A percentile compares a stretch with the other conserved stretches of the same genome.
phyloP scores from a whole-genome alignment of 2,329 filamentous ascomycete species.

The Hymenoscyphus occultus region DNA sequence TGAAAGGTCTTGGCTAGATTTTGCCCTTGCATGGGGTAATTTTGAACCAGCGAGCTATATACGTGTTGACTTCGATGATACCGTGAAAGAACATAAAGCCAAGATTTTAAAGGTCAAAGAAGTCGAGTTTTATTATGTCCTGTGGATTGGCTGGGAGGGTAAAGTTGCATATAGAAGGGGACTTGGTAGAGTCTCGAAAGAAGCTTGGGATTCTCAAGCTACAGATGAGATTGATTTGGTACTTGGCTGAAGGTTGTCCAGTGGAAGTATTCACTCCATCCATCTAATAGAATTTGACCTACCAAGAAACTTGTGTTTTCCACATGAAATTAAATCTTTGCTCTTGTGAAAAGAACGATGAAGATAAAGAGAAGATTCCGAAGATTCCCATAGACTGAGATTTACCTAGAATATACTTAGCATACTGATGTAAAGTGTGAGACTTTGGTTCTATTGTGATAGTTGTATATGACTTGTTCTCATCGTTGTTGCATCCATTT shows the following conservation, averaged over 20 bases:
- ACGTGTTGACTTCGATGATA: neutral
- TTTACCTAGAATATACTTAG: no score
- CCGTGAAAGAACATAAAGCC: neutral
- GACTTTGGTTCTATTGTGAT: no score
- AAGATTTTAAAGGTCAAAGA: neutral
- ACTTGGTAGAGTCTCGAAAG: neutral
- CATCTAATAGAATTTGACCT: no score
- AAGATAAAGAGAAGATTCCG: no score
- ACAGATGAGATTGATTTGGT: neutral
- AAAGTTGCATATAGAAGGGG: neutral
- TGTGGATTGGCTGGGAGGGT: neutral
- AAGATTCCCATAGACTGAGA: no score
- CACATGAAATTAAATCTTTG: no score
- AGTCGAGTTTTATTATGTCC: conserved; percentile 3
- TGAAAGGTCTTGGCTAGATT: neutral
- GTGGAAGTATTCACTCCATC: no score
- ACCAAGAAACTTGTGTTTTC: neutral
- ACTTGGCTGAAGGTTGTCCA: neutral
- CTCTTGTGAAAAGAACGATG: no score
- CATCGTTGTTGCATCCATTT: no score
- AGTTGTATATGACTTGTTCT: no score
- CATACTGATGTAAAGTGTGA: no score
- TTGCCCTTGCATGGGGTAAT: neutral
- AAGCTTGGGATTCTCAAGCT: neutral
- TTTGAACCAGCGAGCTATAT: neutral